A percentile compares a stretch with the other conserved stretches of the same genome.
These are phyloP conservation scores for Tylopilus sp. DNA, from an alignment of 768 basidiomycete genomes.

Conservation along the genomic window DNA sequence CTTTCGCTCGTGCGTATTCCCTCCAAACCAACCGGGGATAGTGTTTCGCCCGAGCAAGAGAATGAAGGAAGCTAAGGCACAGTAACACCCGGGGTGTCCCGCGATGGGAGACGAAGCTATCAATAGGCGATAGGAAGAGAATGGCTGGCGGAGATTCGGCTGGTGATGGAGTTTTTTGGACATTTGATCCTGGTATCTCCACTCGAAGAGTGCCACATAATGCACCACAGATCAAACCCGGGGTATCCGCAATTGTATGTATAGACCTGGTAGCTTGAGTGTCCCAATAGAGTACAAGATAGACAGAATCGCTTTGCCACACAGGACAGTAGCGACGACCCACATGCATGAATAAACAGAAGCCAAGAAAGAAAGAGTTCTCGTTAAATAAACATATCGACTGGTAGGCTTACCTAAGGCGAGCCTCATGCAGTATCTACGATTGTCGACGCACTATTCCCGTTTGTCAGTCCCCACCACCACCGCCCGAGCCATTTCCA, in stretches of 20 bases:
- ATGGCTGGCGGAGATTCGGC: background rate
- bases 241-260: background rate
- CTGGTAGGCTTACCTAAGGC: background rate
- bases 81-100: background rate
- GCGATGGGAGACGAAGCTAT: background rate
- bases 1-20: constrained; percentile 47
- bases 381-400: background rate
- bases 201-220: background rate
- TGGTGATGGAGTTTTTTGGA: background rate
- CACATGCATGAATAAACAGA: background rate
- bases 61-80: constrained; percentile 1
- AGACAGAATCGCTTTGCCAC: background rate
- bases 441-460: constrained; percentile 2
- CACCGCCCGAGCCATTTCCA: constrained; percentile 56
- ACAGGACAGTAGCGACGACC: background rate
- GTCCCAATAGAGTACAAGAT: background rate
- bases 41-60: background rate
- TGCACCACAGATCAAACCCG: background rate
- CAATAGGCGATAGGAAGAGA: constrained; percentile 4
- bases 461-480: constrained; percentile 13
- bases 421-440: constrained; percentile 16
- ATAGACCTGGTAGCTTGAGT: background rate
- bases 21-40: background rate
- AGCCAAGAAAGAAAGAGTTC: background rate
- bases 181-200: background rate